Conservation (phyloP, 2,329 filamentous ascomycete species). For the Talaromyces piceae region DNA sequence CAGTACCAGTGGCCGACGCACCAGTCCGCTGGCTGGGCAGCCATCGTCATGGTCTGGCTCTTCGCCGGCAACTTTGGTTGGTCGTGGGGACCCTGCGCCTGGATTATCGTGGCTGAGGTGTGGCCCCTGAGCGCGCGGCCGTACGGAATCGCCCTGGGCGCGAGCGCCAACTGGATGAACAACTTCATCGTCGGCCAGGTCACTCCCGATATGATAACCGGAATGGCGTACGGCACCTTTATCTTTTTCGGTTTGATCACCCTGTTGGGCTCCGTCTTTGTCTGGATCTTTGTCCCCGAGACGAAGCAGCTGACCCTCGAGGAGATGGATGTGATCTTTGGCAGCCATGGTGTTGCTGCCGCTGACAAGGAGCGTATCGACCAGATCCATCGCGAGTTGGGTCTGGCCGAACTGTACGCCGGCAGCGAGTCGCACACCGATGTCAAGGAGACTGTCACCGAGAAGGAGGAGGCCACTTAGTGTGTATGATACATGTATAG, state of each 20-base stretch:
- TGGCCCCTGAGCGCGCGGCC: constrained; percentile 64
- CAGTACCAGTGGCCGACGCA: constrained; percentile 51
- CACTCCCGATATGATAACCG: constrained; percentile 58
- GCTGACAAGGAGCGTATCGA: constrained; percentile 54
- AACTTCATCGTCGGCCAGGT: constrained; percentile 60
- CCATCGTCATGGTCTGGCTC: constrained; percentile 52
- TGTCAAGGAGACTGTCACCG: constrained; percentile 3
- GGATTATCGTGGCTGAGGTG: constrained; percentile 68
- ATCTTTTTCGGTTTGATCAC: constrained; percentile 39
- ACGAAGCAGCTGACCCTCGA: constrained; percentile 48
- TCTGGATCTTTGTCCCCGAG: constrained; percentile 37
- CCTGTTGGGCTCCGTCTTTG: constrained; percentile 25
- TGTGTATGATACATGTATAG: too few relatives aligned
- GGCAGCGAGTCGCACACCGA: constrained; percentile 3
- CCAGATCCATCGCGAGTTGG: constrained; percentile 65
- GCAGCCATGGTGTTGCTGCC: constrained; percentile 28
- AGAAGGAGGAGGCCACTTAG: background rate
- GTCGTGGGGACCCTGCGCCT: constrained; percentile 64
- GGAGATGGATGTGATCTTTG: constrained; percentile 51
- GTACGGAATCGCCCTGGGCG: constrained; percentile 63
- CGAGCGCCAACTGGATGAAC: constrained; percentile 53
- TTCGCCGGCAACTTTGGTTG: constrained; percentile 68
- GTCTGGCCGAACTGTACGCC: constrained; percentile 34
- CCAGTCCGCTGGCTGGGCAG: constrained; percentile 58
- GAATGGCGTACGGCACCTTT: constrained; percentile 56